Evolutionary conservation across 2,329 filamentous ascomycete genomes (phyloP), one percentile per base, ranked within the genome.

Genomic region (Colletotrichum costaricense): DNA sequence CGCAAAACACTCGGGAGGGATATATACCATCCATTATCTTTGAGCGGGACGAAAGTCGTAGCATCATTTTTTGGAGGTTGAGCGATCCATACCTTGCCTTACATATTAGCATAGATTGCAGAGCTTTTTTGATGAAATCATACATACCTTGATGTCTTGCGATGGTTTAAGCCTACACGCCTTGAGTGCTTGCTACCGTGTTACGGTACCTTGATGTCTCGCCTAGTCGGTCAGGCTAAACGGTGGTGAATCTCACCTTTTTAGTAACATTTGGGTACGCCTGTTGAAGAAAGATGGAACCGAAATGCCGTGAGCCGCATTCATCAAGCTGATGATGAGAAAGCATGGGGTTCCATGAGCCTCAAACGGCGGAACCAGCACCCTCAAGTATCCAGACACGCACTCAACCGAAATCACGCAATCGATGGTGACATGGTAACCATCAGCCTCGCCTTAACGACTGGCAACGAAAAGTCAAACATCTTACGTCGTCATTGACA

Each of bases 401-500:
- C 33, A 38, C 24, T 22, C 55, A 14, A 30, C n/a, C 28, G 33
- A 22, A 64, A 73, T 63, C 70, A 73, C 70, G 70, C 70, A 73
- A 73, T 73, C 70, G 70, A 70, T 70, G 70, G 46, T 70, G 70
- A 62, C 55, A 60, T 65, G 65, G 65, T 70, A 60, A 14, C 60
- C 67, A 73, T 60, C 56, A 55, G 67, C 56, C 55, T 70, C 67
- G 67, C 49, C 67, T 65, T 70, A 38, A 72, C 14, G 22, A 16
- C 19, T 14, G 24, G 57, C n/a, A 24, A 35, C n/a, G 9, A 68
- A 68, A 5, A 19, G n/a, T 6, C 7, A 35, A 12, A 35, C 33
- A 12, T 35, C 14, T 42, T 5, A 42, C 14, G 14, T 42, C 38
- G 30, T 30, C 8, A 30, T 30, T 8, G 0, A 30, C 8, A 30